These are phyloP conservation scores for Cerrena zonata DNA, from an alignment of 1,284 basidiomycete genomes.

Conservation along the genomic window DNA sequence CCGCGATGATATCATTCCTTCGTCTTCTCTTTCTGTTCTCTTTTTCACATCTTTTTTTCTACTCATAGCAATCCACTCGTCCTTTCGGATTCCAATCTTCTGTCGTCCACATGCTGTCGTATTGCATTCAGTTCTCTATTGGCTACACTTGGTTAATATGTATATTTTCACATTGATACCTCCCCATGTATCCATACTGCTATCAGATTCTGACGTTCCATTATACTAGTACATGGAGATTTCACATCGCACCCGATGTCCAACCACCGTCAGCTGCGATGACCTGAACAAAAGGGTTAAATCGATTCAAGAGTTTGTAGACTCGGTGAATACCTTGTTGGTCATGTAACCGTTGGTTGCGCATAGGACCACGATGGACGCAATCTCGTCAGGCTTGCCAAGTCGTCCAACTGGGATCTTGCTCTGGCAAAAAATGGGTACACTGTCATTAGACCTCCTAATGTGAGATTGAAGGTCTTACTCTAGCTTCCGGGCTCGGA, in stretches of 20 bases:
- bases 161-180: neutral
- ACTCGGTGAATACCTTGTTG: conserved; percentile 38
- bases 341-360: conserved; percentile 49
- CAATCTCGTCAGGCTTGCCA: conserved; percentile 46
- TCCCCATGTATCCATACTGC: neutral
- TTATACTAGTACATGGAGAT: too few relatives aligned
- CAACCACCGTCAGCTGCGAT: conserved; percentile 27
- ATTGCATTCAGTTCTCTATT: conserved; percentile 4
- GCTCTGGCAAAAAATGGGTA: too few relatives aligned
- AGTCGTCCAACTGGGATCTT: conserved; percentile 47
- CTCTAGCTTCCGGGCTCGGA: conserved; percentile 27
- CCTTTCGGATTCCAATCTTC: conserved; percentile 1
- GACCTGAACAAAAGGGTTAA: conserved; percentile 13
- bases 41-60: too few relatives aligned
- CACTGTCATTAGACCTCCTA: too few relatives aligned
- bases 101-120: conserved; percentile 7
- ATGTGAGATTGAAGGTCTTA: conserved; percentile 24
- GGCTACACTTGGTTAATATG: neutral
- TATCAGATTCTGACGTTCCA: neutral
- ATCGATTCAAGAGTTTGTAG: neutral
- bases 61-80: too few relatives aligned
- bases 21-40: conserved; percentile 1
- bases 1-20: conserved; percentile 3
- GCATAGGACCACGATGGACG: conserved; percentile 43
- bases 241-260: conserved; percentile 12